phyloP scores from a whole-genome alignment of 208 protist species.

The Phytomonas francai region DNA sequence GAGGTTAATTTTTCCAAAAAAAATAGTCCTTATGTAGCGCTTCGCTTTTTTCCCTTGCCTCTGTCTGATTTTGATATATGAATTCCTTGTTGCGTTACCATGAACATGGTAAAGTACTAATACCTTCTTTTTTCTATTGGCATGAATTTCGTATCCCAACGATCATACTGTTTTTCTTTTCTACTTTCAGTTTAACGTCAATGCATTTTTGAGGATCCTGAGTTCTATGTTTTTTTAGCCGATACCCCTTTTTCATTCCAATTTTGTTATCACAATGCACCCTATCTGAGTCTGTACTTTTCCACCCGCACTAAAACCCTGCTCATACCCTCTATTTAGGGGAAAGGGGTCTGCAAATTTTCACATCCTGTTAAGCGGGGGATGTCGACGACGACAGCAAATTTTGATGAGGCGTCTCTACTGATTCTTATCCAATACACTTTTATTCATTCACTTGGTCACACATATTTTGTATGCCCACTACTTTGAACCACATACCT shows the following conservation, averaged over 20 bases:
- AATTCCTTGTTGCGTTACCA: background rate
- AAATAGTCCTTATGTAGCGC: background rate
- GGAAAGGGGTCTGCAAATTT: no score
- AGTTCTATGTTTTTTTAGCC: background rate
- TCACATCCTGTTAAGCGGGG: no score
- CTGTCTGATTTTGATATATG: background rate
- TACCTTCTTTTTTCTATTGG: background rate
- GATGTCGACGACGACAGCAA: no score
- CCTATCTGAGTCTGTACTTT: background rate
- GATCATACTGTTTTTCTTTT: background rate
- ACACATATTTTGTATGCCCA: no score
- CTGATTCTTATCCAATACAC: no score
- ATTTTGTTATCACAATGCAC: background rate
- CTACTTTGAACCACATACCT: background rate
- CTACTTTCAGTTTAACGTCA: background rate
- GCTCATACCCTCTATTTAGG: background rate
- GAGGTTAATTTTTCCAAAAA: background rate
- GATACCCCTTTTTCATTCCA: background rate
- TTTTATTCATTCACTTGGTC: no score
- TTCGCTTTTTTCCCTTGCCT: background rate
- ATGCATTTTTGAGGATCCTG: background rate
- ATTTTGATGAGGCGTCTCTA: no score
- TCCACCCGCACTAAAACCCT: background rate
- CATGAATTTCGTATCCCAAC: background rate
- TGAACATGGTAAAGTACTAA: background rate